Conservation (phyloP, 305 asterid species). For the Fraxinus dipetala region DNA sequence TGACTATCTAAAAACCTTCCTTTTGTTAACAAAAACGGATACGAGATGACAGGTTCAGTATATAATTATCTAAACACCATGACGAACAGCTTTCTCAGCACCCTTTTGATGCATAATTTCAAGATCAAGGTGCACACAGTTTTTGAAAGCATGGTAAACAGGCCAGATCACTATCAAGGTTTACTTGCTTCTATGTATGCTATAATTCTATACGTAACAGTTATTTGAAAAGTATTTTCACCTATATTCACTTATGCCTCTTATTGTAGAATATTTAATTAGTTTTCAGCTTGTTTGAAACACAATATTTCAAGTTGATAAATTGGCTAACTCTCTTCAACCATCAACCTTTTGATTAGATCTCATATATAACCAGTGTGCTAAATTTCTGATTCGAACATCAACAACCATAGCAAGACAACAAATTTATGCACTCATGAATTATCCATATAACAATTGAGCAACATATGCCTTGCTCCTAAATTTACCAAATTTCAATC, state of each 20-base stretch:
- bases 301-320: conserved; percentile 6
- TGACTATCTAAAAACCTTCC: conserved; percentile 2
- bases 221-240: background rate
- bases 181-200: conserved; percentile 4
- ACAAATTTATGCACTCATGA: background rate
- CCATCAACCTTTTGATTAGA: conserved; percentile 8
- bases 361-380: conserved; percentile 1
- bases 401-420: conserved; percentile 10
- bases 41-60: background rate
- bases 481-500: conserved; percentile 20
- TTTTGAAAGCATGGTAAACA: conserved; percentile 9
- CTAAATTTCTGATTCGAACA: background rate
- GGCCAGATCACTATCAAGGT: conserved; percentile 13
- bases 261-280: background rate
- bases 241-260: background rate
- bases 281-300: conserved; percentile 5
- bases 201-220: conserved; percentile 2
- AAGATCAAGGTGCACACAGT: background rate
- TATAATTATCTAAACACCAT: background rate
- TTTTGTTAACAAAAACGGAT: background rate
- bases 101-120: background rate
- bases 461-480: conserved; percentile 2
- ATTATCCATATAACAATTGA: conserved; percentile 7
- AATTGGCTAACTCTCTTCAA: conserved; percentile 5
- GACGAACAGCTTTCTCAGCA: background rate